Conservation (phyloP, 2,329 filamentous ascomycete species). For the Trichophaea hybrida region DNA sequence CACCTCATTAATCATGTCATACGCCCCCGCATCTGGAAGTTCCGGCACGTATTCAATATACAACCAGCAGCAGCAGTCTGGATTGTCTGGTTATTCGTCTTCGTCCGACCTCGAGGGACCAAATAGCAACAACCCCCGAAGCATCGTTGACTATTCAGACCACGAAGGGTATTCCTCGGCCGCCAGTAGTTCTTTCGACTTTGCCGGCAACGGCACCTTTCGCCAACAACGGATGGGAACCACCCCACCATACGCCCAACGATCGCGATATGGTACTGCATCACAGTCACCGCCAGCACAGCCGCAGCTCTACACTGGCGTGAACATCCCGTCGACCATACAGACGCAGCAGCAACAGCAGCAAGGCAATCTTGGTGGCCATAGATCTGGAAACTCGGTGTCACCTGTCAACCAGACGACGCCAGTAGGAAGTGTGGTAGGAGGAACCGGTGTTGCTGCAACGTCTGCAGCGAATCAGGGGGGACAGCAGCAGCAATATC, state of each 20-base stretch:
- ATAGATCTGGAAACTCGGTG: too few species aligned
- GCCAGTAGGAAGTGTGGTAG: not conserved
- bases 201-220: not conserved
- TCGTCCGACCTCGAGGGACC: constrained; percentile 2
- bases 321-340: not conserved
- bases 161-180: constrained; percentile 1
- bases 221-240: not conserved
- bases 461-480: constrained; percentile 4
- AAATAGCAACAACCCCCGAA: not conserved
- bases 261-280: not conserved
- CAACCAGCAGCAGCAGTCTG: not conserved
- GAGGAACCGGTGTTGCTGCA: constrained; percentile 8
- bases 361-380: constrained; percentile 4
- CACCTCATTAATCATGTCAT: constrained; percentile 3
- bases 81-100: constrained; percentile 3
- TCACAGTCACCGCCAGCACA: constrained; percentile 1
- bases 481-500: constrained; percentile 19
- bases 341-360: not conserved
- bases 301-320: not conserved
- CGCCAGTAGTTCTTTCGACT: constrained; percentile 1
- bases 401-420: too few species aligned
- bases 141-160: constrained; percentile 2
- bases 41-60: not conserved
- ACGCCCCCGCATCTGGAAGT: not conserved
- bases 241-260: not conserved